Percentiles rank a stretch among this genome's conserved stretches.
phyloP scores from a whole-genome alignment of 345 rosid species.

The Xanthoceras sorbifolium region DNA sequence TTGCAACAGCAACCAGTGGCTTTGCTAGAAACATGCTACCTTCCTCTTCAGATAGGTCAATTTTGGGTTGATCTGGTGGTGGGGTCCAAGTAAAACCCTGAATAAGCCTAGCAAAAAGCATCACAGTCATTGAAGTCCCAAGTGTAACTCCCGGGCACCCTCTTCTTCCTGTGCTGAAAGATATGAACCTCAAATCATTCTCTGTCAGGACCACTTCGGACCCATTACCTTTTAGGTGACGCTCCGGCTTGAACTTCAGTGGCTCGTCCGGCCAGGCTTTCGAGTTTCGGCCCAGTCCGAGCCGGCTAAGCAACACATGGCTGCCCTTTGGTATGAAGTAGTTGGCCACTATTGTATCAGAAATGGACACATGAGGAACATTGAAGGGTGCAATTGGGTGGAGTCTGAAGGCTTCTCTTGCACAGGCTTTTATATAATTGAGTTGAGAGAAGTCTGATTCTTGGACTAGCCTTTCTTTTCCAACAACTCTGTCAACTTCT shows the following conservation, averaged over 20 bases:
- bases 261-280: slow-evolving; percentile 46
- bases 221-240: slow-evolving; percentile 34
- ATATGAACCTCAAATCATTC: slow-evolving; percentile 47
- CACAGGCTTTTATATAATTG: slow-evolving; percentile 51
- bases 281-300: slow-evolving; percentile 48
- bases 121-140: slow-evolving; percentile 43
- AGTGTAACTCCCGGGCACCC: slow-evolving; percentile 43
- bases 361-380: slow-evolving; percentile 40
- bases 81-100: slow-evolving; percentile 46
- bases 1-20: slow-evolving; percentile 36
- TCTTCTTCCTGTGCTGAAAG: slow-evolving; percentile 49
- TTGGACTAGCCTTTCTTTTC: slow-evolving; percentile 48
- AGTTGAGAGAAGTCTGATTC: slow-evolving; percentile 48
- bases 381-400: slow-evolving; percentile 52
- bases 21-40: slow-evolving; percentile 31
- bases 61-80: slow-evolving; percentile 23
- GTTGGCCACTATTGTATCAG: slow-evolving; percentile 31
- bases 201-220: slow-evolving; percentile 35
- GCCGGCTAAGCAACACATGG: slow-evolving; percentile 41
- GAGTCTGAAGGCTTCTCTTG: slow-evolving; percentile 50
- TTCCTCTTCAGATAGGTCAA: slow-evolving; percentile 33
- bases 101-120: slow-evolving; percentile 50
- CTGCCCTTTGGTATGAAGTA: slow-evolving; percentile 62
- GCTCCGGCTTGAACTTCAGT: slow-evolving; percentile 42
- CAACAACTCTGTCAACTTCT: slow-evolving; percentile 46